Percentiles rank a stretch among this genome's conserved stretches.
phyloP scores from a whole-genome alignment of 1,139 yeast genomes.

The Suhomyces maxii region DNA sequence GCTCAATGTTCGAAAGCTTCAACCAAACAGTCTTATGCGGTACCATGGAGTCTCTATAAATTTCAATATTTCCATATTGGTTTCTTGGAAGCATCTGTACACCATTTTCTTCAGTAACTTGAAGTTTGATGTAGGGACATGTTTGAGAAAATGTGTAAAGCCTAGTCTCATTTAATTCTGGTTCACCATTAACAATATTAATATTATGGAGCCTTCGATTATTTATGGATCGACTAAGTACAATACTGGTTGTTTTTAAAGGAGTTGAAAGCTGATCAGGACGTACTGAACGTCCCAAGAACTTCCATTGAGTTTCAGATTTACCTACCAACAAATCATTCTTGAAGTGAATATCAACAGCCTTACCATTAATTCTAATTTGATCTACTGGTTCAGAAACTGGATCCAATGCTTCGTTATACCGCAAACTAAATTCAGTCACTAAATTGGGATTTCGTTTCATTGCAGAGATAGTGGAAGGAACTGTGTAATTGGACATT shows the following conservation, averaged over 20 bases:
- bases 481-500: constrained; percentile 26
- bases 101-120: constrained; percentile 9
- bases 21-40: constrained; percentile 37
- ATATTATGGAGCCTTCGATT: constrained; percentile 21
- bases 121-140: constrained; percentile 25
- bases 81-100: constrained; percentile 28
- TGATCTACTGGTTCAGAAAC: constrained; percentile 16
- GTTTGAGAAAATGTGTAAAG: constrained; percentile 36
- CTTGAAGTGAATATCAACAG: constrained; percentile 26
- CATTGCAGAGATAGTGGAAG: constrained; percentile 30
- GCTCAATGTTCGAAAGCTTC: constrained; percentile 25
- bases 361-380: constrained; percentile 17
- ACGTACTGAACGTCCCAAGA: constrained; percentile 35
- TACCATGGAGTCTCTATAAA: constrained; percentile 32
- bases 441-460: constrained; percentile 34
- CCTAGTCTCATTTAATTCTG: constrained; percentile 23
- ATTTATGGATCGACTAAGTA: constrained; percentile 27
- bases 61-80: constrained; percentile 37
- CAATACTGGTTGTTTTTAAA: constrained; percentile 22
- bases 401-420: constrained; percentile 28
- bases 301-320: constrained; percentile 42
- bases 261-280: constrained; percentile 21
- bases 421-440: constrained; percentile 27
- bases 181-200: constrained; percentile 20
- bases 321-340: constrained; percentile 30